Base-by-base conservation (phyloP, 2,329 filamentous ascomycete genomes). In the Ophiognomonia clavigignenti-juglandacearum region DNA sequence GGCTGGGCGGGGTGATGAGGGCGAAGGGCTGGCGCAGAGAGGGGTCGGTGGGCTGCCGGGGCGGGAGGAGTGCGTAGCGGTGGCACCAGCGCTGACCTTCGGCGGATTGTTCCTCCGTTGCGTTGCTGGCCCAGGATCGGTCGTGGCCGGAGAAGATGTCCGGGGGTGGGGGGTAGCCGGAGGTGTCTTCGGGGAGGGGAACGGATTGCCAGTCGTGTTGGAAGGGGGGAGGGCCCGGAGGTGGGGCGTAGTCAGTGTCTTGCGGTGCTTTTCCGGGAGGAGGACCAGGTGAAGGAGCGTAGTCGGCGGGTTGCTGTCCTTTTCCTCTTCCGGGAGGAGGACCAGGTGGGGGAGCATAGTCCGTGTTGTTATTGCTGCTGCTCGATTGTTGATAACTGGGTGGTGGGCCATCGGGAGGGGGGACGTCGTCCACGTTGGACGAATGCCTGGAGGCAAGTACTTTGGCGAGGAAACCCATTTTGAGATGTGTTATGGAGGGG, bases 201-300 rank as follows among this genome's bases (percentile, higher is more conserved):
- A 89, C 83, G 3, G 82, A 77, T 6, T 75, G 60, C 86, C 86
- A 90, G 64, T 86, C 80, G 61, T 89, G 85, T 55, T 80, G 62
- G 5, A 60, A 58, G 16, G 64, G 64, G 2, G 64, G 67, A 18
- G 66, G 64, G 13, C 61, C 66, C 1, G 64, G 35, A 1, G 68
- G 68, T 20, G 68, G 61, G 6, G 58, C 59, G 20, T 59, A 39
- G 26, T 58, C 48, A 37, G n/a, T n/a, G n/a, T n/a, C n/a, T n/a
- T n/a, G n/a, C n/a, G n/a, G n/a, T n/a, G 27, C 41, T 11, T 42
- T 24, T 11, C 34, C 34, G 0, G 53, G 53, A 2, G 53, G 53
- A 11, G 53, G 51, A 10, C 51, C 53, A 4, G 53, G 38, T 1
- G 53, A 51, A 3, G 53, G 43, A 6, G 46, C 48, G n/a, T 40